A percentile compares a stretch with the other conserved stretches of the same genome.
Conservation (phyloP, 2,329 filamentous ascomycete genomes). For the Calonectria fujianensis region DNA sequence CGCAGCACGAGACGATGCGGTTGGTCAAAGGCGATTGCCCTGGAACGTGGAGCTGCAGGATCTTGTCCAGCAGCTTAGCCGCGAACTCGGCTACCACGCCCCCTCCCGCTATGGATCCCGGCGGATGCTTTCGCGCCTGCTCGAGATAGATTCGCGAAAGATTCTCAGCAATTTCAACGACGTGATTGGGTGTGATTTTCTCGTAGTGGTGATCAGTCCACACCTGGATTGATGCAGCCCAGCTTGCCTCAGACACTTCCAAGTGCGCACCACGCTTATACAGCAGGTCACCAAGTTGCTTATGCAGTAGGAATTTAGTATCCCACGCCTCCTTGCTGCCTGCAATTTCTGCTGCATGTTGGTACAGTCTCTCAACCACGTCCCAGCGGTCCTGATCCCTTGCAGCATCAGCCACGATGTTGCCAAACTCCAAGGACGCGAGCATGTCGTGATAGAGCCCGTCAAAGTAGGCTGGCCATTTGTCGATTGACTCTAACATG, state of each 20-base stretch:
- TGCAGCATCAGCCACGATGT: background rate
- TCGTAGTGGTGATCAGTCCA: background rate
- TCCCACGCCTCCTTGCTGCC: background rate
- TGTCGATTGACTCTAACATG: background rate
- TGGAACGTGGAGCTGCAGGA: background rate
- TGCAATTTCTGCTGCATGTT: background rate
- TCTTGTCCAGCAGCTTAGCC: background rate
- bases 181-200: background rate
- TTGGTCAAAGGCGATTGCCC: background rate
- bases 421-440: background rate
- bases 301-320: background rate
- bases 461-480: background rate
- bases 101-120: background rate
- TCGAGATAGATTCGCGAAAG: background rate
- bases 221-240: background rate
- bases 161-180: background rate
- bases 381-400: background rate
- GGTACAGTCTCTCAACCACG: background rate
- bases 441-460: background rate
- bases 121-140: background rate
- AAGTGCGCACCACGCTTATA: background rate
- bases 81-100: background rate
- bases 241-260: background rate
- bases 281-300: background rate
- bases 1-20: background rate